Evolutionary conservation across 2,329 filamentous ascomycete genomes (phyloP), one percentile per base, ranked within the genome.

Genomic region (Penicillium psychrosexuale): DNA sequence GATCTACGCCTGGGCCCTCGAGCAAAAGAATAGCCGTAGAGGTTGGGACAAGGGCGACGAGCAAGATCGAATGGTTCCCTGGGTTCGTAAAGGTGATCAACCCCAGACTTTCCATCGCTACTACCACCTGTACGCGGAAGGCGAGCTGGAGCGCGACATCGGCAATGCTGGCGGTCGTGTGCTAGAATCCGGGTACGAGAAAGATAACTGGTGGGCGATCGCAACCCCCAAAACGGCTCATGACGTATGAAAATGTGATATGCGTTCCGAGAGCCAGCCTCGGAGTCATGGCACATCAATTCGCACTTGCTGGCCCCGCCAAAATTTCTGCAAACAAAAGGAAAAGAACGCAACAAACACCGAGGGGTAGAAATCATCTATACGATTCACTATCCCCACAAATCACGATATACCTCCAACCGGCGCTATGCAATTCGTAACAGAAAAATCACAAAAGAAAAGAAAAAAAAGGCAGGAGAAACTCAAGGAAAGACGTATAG

Each of bases 181-280:
- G 13, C 66, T 94, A 24, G 86, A 90, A 61, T 85, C 84, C 56
- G 94, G 94, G 33, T 99, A 97, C 74, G 94, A 99, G 71, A 92
- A 87, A 77, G 94, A 97, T 70, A 99, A 99, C 76, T 97, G 94
- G 94, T 99, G 93, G 93, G 91, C 86, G 51, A 86, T 96, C 69
- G 82, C 79, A 54, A 71, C 73, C 58, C 69, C 51, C 56, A 66
- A 62, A 47, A 59, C 60, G 53, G 53, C 51, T 46, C 53, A 57
- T 60, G 15, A 19, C 47, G 58, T 58, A 49, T 55, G 47, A 56
- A 48, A 46, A 34, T 37, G 31, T 48, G 44, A 19, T 49, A 34
- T 51, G 50, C 52, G 47, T 59, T 65, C 53, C 65, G 64, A 67
- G 65, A 66, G 56, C 70, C 69, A 67, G 69, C 62, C 68, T 66